A percentile compares a stretch with the other conserved stretches of the same genome.
These are phyloP conservation scores for Lepidium africanum DNA, from an alignment of 345 rosid species.

Conservation along the genomic window DNA sequence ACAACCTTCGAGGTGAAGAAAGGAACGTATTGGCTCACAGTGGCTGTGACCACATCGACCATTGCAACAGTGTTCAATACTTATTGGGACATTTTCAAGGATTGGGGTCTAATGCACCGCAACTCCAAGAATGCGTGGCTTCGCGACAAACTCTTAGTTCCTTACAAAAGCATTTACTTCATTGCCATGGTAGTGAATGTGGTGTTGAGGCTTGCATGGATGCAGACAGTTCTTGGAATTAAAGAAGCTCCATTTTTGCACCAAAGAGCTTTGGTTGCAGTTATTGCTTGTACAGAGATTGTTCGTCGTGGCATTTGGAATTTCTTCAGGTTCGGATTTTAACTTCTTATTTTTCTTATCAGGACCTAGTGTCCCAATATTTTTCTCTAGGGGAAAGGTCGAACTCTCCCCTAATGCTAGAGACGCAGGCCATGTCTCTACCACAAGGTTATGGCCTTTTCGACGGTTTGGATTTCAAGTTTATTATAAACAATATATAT, in stretches of 20 bases:
- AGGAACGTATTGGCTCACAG: constrained; percentile 33
- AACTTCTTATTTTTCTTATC: no score
- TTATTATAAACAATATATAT: no score
- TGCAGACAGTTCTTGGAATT: constrained; percentile 60
- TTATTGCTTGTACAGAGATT: constrained; percentile 63
- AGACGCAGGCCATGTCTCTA: no score
- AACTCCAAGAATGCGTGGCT: constrained; percentile 67
- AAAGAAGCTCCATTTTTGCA: constrained; percentile 50
- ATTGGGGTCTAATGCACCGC: constrained; percentile 68
- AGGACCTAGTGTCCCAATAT: no score
- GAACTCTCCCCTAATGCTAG: no score
- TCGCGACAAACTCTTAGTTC: constrained; percentile 65
- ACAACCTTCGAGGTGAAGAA: constrained; percentile 29
- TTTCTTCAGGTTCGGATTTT: constrained; percentile 57
- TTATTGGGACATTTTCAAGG: constrained; percentile 68
- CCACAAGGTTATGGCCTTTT: no score
- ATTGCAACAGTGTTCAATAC: constrained; percentile 44
- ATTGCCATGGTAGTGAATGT: constrained; percentile 68
- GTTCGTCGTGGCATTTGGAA: constrained; percentile 83
- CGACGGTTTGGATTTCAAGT: no score
- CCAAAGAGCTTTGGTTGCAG: constrained; percentile 40
- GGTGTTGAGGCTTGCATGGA: constrained; percentile 72
- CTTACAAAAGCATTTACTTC: constrained; percentile 50
- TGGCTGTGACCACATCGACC: constrained; percentile 45
- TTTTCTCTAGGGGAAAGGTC: no score